A percentile compares a stretch with the other conserved stretches of the same genome.
phyloP scores from a whole-genome alignment of 2,329 filamentous ascomycete species.

The Teratosphaeriaceae sp. region DNA sequence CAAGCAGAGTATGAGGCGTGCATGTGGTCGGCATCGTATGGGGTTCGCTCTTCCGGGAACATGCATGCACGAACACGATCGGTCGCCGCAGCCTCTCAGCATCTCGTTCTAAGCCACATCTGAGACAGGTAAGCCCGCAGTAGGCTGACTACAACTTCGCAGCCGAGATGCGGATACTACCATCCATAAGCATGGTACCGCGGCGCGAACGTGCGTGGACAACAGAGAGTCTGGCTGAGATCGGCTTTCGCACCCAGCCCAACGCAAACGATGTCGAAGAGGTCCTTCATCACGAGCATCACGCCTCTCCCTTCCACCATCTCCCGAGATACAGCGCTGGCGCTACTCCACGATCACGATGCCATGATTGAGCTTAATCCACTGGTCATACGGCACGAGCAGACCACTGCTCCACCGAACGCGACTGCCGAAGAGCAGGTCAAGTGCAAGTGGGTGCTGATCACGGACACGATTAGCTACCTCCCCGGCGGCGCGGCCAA shows the following conservation, averaged over 20 bases:
- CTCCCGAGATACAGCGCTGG: constrained; percentile 61
- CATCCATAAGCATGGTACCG: too few relatives aligned
- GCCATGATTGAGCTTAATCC: constrained; percentile 88
- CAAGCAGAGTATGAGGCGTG: too few relatives aligned
- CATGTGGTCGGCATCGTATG: too few relatives aligned
- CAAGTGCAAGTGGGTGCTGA: constrained; percentile 67
- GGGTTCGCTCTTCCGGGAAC: too few relatives aligned
- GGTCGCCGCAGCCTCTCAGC: neutral
- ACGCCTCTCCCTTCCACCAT: constrained; percentile 68
- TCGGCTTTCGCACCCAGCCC: neutral
- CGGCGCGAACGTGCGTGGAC: too few relatives aligned
- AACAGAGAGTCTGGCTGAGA: too few relatives aligned
- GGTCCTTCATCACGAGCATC: constrained; percentile 67
- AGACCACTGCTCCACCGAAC: constrained; percentile 59
- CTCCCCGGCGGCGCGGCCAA: constrained; percentile 59
- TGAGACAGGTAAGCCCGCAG: neutral
- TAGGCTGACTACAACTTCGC: neutral
- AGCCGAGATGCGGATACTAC: too few relatives aligned
- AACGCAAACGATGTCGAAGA: constrained; percentile 55
- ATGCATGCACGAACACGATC: too few relatives aligned
- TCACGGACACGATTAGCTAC: constrained; percentile 72
- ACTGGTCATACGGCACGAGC: constrained; percentile 64
- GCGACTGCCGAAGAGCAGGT: constrained; percentile 62
- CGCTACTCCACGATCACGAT: constrained; percentile 68
- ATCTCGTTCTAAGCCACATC: neutral